Percentiles rank a stretch among this genome's conserved stretches.
phyloP scores from a whole-genome alignment of 805 yeast genomes.

The Candida coquimbonensis region DNA sequence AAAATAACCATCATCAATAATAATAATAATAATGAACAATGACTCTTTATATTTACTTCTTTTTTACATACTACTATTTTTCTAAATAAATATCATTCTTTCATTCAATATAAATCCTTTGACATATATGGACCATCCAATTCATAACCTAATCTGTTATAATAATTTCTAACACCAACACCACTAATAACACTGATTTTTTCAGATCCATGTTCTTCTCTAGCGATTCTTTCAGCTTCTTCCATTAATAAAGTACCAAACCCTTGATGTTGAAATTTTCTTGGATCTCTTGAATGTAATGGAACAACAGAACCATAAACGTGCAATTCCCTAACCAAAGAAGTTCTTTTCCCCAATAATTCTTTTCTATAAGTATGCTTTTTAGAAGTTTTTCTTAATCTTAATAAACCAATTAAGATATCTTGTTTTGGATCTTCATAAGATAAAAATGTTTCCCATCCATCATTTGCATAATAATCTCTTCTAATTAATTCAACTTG shows the following conservation, averaged over 20 bases:
- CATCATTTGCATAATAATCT: slow-evolving; percentile 95
- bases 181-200: slow-evolving; percentile 95
- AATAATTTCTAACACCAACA: slow-evolving; percentile 95
- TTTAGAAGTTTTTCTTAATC: slow-evolving; percentile 83
- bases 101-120: slow-evolving; percentile 31
- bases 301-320: slow-evolving; percentile 98
- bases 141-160: slow-evolving; percentile 83
- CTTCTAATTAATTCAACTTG: slow-evolving; percentile 93
- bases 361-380: slow-evolving; percentile 89
- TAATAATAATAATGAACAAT: not conserved
- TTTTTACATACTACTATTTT: too few species aligned
- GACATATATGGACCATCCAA: slow-evolving; percentile 98
- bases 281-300: slow-evolving; percentile 90
- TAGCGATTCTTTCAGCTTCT: slow-evolving; percentile 94
- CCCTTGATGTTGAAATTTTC: slow-evolving; percentile 98
- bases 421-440: slow-evolving; percentile 98
- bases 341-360: slow-evolving; percentile 73
- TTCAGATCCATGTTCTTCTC: slow-evolving; percentile 87
- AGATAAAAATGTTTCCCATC: slow-evolving; percentile 95
- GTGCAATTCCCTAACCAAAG: slow-evolving; percentile 93
- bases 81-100: not conserved
- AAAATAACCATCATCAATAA: not conserved
- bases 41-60: not conserved
- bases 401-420: slow-evolving; percentile 82
- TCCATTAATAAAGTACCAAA: slow-evolving; percentile 97